Percentiles rank a stretch among this genome's conserved stretches.
These are phyloP conservation scores for Lodderomyces orthopsilosis DNA, from an alignment of 1,139 yeast species.

Conservation along the genomic window DNA sequence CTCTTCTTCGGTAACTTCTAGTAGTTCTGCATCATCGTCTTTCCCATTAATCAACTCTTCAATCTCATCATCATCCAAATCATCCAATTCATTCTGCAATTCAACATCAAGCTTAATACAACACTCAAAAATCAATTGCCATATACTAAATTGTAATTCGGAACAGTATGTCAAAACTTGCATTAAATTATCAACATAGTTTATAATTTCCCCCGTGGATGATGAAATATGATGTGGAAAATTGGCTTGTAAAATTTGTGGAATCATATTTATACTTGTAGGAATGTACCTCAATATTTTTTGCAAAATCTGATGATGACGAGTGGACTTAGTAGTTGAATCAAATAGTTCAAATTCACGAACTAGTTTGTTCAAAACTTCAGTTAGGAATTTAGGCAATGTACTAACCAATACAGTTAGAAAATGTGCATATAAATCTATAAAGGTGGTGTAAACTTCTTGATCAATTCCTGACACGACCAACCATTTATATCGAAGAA, in stretches of 20 bases:
- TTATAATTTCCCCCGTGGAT: constrained; percentile 49
- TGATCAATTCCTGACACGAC: constrained; percentile 15
- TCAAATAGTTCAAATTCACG: constrained; percentile 46
- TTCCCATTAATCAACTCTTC: constrained; percentile 59
- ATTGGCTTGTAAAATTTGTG: constrained; percentile 51
- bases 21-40: constrained; percentile 37
- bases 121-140: constrained; percentile 79
- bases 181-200: constrained; percentile 67
- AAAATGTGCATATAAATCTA: constrained; percentile 62
- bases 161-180: constrained; percentile 63
- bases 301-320: constrained; percentile 67
- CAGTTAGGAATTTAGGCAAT: constrained; percentile 85
- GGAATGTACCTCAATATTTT: constrained; percentile 74
- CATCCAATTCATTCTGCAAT: constrained; percentile 83
- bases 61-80: constrained; percentile 71
- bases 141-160: constrained; percentile 68
- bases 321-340: constrained; percentile 8
- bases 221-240: constrained; percentile 81
- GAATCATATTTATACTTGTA: constrained; percentile 68
- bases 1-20: constrained; percentile 21
- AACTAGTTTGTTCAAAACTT: constrained; percentile 67
- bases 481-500: constrained; percentile 57
- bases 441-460: constrained; percentile 33
- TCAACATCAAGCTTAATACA: constrained; percentile 92
- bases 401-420: constrained; percentile 77